phyloP scores from a whole-genome alignment of 805 yeast species.

The Danielozyma ontarioensis region DNA sequence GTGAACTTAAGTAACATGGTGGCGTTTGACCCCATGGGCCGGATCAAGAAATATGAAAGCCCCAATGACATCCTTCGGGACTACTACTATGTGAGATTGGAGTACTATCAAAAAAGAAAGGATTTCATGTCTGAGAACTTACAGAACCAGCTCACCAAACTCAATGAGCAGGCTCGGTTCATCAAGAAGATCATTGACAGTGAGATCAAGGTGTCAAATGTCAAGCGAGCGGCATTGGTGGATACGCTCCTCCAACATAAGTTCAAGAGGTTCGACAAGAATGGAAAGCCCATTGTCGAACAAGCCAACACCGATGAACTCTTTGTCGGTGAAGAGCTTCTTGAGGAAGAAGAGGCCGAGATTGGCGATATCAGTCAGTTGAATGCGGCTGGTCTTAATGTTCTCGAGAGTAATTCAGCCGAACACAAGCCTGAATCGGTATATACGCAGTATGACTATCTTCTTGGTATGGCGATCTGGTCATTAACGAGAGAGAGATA shows the following conservation, averaged over 20 bases:
- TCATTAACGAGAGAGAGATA: constrained; percentile 88
- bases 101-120: constrained; percentile 86
- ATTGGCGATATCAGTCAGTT: constrained; percentile 25
- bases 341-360: constrained; percentile 38
- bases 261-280: constrained; percentile 73
- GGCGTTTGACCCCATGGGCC: constrained; percentile 86
- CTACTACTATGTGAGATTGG: constrained; percentile 80
- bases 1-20: constrained; percentile 85
- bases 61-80: constrained; percentile 78
- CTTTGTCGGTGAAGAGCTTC: constrained; percentile 23
- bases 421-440: constrained; percentile 49
- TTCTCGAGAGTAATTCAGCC: constrained; percentile 10
- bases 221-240: constrained; percentile 60
- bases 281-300: constrained; percentile 58
- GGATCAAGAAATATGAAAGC: constrained; percentile 74
- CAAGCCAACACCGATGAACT: constrained; percentile 20
- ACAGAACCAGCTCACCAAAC: constrained; percentile 68
- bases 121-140: constrained; percentile 67
- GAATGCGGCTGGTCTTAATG: constrained; percentile 2
- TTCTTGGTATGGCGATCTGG: constrained; percentile 91
- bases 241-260: constrained; percentile 55
- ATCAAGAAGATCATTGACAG: constrained; percentile 84
- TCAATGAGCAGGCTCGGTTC: constrained; percentile 83
- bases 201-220: constrained; percentile 66
- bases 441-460: constrained; percentile 72